These are phyloP conservation scores for Cutaneotrichosporon sp. DNA, from an alignment of 1,284 basidiomycete species.

Conservation along the genomic window DNA sequence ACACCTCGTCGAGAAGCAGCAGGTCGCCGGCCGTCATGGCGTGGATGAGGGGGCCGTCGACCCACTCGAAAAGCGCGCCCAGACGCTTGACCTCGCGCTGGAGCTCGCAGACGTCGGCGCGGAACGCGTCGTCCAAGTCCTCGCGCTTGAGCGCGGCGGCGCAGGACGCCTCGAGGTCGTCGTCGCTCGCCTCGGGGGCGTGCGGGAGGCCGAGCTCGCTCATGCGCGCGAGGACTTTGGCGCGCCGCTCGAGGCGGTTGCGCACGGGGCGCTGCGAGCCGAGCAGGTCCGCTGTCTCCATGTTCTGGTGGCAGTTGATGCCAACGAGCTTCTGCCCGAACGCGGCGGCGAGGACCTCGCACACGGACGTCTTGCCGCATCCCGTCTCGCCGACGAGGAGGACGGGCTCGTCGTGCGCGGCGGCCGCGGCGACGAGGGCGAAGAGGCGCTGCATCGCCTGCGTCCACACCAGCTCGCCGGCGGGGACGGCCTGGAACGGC, in stretches of 20 bases:
- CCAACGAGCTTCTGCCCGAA: conserved; percentile 66
- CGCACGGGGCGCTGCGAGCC: conserved; percentile 93
- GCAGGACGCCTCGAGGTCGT: conserved; percentile 27
- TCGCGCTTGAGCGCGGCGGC: conserved; percentile 16
- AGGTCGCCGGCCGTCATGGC: conserved; percentile 87
- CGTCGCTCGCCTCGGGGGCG: conserved; percentile 26
- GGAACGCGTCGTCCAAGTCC: conserved; percentile 15
- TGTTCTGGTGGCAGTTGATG: conserved; percentile 98
- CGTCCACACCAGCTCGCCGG: conserved; percentile 76
- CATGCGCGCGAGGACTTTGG: conserved; percentile 43
- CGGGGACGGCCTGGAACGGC: conserved; percentile 32
- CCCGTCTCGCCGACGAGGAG: conserved; percentile 98
- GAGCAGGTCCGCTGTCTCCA: conserved; percentile 97
- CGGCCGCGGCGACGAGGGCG: conserved; percentile 75
- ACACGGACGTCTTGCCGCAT: conserved; percentile 96
- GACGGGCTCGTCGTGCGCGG: conserved; percentile 91
- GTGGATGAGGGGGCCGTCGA: conserved; percentile 89
- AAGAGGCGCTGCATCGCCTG: conserved; percentile 89
- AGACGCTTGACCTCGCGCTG: conserved; percentile 53
- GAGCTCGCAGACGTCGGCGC: conserved; percentile 20
- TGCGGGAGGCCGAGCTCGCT: conserved; percentile 37
- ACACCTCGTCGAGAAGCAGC: conserved; percentile 95
- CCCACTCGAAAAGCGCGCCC: conserved; percentile 92
- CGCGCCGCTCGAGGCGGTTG: conserved; percentile 63
- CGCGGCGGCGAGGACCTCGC: conserved; percentile 80